Evolutionary conservation across 805 yeast genomes (phyloP), one percentile per base, ranked within the genome.

Genomic region (Schwanniomyces sp.): DNA sequence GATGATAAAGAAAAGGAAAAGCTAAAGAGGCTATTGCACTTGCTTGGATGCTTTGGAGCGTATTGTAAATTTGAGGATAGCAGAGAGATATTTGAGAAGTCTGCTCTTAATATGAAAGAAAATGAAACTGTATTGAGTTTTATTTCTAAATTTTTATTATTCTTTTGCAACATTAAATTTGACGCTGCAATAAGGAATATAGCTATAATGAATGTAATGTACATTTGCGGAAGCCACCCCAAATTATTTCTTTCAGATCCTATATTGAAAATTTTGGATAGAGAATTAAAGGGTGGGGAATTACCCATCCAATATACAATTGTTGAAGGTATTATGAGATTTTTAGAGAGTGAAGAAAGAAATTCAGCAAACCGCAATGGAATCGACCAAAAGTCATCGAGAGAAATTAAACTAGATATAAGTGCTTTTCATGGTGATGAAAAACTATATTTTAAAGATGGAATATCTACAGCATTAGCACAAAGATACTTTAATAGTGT

Each of bases 41-140:
- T 90, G 18, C 60, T 88, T 4, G 91, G 96, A 0, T 78, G 79
- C 38, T 81, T 90, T 66, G 95, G 91, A 0, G 74, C 85, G 40
- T 78, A 76, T 52, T 87, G 94, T 53, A 66, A 79, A n/a, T 75
- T 88, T 46, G 86, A 82, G 46, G 62, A 59, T 5, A 65, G 72
- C 41, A 58, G 76, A 12, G 63, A 60, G 0, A 44, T 72, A 1
- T 81, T 84, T 52, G 29, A 63, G 11, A 61, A 61, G 7, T 58
- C 78, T 18, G 59, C 59, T 2, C 40, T 81, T 11, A 78, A 77
- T 0, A 55, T 81, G 52, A 75, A 72, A 41, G 70, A 68, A 0
- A 75, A 70, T 7, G 92, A 85, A 52, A 72, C 85, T 1, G 70
- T 85, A 0, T 67, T 76, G 11, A 82, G 86, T 44, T 69, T 84